Evolutionary conservation across 345 rosid species (phyloP), one percentile per base, ranked within the genome.

Genomic region (Combretum micranthum): DNA sequence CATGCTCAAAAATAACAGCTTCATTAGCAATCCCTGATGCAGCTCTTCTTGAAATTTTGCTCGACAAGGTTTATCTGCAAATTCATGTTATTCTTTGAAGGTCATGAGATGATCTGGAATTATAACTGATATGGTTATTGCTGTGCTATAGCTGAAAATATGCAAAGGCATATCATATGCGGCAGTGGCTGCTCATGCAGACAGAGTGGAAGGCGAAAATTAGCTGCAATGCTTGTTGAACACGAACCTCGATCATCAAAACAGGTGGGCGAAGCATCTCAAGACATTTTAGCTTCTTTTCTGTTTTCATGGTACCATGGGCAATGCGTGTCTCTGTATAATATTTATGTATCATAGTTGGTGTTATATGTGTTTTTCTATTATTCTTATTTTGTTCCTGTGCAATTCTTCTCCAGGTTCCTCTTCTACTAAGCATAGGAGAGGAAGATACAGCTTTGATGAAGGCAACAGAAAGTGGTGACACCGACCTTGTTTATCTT

Each of bases 161-260:
- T 85, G 93, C 68, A 89, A 69, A 80, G 91, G 89, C 65, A 85
- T 93, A 77, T 89, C 99, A 61, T 93, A 86, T 77, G 99, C 97
- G 52, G 91, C 99, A 57, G 99, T 93, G 70, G 99, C 99, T 64
- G 86, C 99, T 64, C 99, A 93, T 82, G 96, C 97, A 19, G 99
- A 93, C 76, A 93, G 75, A 84, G 75, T 69, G 94, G 87, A 47
- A 84, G 96, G 50, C 77, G 97, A 50, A 93, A 93, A 76, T 68
- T 93, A 63, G 96, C 99, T 64, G 96, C 97, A 62, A 83, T 93
- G 97, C 97, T 93, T 66, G 85, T 83, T 68, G 97, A 86, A 62
- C 87, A 93, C 58, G 99, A 93, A 66, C 97, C 99, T 47, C 96
- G 94, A 60, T 80, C 97, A 71, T 84, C 90, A 2, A 89, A 93